Evolutionary conservation across 768 basidiomycete species (phyloP).

Genomic region (Amanita pseudoporphyria): DNA sequence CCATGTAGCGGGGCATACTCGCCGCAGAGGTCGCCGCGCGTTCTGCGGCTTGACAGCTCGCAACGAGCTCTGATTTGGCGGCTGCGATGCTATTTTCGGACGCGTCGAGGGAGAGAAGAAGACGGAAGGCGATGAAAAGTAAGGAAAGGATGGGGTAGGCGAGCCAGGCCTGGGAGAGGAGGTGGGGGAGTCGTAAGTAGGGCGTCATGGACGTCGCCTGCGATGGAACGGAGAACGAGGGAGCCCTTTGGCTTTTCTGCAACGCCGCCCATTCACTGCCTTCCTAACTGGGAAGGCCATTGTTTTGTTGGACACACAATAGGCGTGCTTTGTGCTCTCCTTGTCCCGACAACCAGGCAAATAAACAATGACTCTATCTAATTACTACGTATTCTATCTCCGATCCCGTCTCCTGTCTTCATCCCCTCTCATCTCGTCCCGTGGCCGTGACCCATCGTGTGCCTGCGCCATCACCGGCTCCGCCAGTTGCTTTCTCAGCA

Average conservation of each 20-base stretch:
- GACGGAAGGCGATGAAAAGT: slow-evolving; percentile 77
- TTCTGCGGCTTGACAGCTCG: slow-evolving; percentile 83
- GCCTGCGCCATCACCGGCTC: slow-evolving; percentile 19
- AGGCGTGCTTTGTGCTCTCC: no score
- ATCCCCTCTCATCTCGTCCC: slow-evolving; percentile 8
- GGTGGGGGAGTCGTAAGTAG: slow-evolving; percentile 75
- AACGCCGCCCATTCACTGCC: background rate
- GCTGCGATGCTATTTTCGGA: slow-evolving; percentile 57
- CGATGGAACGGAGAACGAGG: slow-evolving; percentile 26
- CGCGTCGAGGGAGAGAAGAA: slow-evolving; percentile 62
- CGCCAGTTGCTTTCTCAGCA: slow-evolving; percentile 17
- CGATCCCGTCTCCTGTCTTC: slow-evolving; percentile 19
- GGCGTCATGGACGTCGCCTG: slow-evolving; percentile 61
- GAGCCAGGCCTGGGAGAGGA: slow-evolving; percentile 84
- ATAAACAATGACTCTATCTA: background rate
- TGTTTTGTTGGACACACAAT: slow-evolving; percentile 2
- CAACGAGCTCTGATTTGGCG: slow-evolving; percentile 67
- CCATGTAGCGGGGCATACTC: slow-evolving; percentile 85
- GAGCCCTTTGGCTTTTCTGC: slow-evolving; percentile 8
- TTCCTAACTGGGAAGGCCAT: no score
- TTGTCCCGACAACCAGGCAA: no score
- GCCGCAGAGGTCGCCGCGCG: slow-evolving; percentile 72
- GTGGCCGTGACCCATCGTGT: slow-evolving; percentile 5
- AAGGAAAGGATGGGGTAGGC: slow-evolving; percentile 88
- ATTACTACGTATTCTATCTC: slow-evolving; percentile 18